Conservation (phyloP, 2,329 filamentous ascomycete species). For the Scorias spongiosa region DNA sequence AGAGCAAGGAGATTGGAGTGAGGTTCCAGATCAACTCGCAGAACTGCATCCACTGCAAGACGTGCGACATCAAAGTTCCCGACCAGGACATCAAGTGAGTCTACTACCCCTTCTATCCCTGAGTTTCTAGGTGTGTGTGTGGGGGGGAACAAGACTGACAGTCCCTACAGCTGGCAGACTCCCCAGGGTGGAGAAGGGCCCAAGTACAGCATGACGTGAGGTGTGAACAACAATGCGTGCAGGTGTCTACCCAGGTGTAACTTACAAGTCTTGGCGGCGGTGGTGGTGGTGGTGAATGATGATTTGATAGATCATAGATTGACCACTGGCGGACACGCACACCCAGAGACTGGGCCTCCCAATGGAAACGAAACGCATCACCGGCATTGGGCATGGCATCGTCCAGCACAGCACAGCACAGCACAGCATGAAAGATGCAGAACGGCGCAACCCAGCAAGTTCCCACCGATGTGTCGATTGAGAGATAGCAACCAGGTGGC, state of each 20-base stretch:
- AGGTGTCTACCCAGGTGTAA: not conserved
- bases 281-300: not conserved
- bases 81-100: conserved; percentile 74
- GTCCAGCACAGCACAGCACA: too few relatives aligned
- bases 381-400: too few relatives aligned
- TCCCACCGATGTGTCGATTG: too few relatives aligned
- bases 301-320: not conserved
- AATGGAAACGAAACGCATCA: too few relatives aligned
- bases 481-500: too few relatives aligned
- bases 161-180: conserved; percentile 46
- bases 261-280: not conserved
- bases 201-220: conserved; percentile 45
- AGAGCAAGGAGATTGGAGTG: conserved; percentile 71
- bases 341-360: too few relatives aligned
- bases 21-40: conserved; percentile 96
- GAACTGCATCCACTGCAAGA: conserved; percentile 99
- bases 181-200: conserved; percentile 71
- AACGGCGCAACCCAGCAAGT: too few relatives aligned
- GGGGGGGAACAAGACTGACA: not conserved
- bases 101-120: not conserved
- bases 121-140: conserved; percentile 31
- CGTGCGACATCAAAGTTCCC: conserved; percentile 96
- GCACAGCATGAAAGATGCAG: too few relatives aligned
- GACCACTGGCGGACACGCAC: not conserved
- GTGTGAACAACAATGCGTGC: not conserved